Evolutionary conservation across 148 eudicot genomes (phyloP), one percentile per base, ranked within the genome.

Genomic region (Cornus kousa): DNA sequence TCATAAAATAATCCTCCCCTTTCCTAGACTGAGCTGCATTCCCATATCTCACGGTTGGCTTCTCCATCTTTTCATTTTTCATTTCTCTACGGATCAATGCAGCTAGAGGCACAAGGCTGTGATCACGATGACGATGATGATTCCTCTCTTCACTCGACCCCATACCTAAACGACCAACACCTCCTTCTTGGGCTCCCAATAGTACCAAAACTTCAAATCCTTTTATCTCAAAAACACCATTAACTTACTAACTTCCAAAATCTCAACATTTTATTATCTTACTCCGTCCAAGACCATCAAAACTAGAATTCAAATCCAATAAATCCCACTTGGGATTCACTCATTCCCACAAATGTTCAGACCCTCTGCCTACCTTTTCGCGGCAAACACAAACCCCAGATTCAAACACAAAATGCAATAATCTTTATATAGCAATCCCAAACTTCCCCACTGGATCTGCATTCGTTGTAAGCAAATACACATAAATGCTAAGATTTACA

Each of bases 1-100:
- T 84, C 76, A 94, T 78, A 76, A 89, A 83, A 76, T 83, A 94
- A 86, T 94, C 98, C 55, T 94, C 98, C 76, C 97, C 98, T 87
- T 92, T 94, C 84, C 85, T 90, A 59, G 96, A 87, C 80, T 90
- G 90, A 53, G 89, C 94, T 33, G 98, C 90, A 84, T 88, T 78
- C 5, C 98, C 98, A 83, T 82, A 89, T 46, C 83, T 83, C 74
- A 92, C 83, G 22, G 68, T 85, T 20, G 98, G 98, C 80, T 89
- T 94, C 82, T 89, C 96, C 91, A 91, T 88, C 81, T 89, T 92
- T 83, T 94, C 98, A 74, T 67, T 90, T 82, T 80, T 91, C 83
- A 90, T 72, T 78, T 94, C 98, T 75, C 84, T 87, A 76, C 86
- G 87, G 20, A 94, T 89, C 70, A 92, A 82, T 74, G 91, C 85